Base-by-base conservation (phyloP, 176 grass and related monocot genomes). In the Oryza longistaminata region DNA sequence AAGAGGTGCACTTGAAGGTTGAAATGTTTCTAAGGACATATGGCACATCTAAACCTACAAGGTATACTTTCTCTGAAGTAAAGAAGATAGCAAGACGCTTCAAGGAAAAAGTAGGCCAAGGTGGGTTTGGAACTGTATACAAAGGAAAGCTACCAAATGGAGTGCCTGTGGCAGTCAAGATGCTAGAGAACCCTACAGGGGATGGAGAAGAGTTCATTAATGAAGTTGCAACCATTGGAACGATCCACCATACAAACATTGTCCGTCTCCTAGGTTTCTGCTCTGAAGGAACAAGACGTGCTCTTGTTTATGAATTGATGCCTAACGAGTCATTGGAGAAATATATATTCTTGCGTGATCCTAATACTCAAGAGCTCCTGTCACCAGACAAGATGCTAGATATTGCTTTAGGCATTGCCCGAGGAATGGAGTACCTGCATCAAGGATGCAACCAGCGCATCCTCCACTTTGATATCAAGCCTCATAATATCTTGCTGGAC, bases 381-480 rank as follows among this genome's bases (percentile, higher is more conserved):
- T 12, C 6, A 45, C 76, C 87, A 74, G 64, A 75, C 3, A 89
- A 83, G 65, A 74, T 85, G 87, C 40, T 69, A 25, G 60, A 90
- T 10, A 71, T 88, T 31, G 71, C 88, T 35, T 77, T 90, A 37
- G 80, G 90, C 8, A 87, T 89, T 22, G 79, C 87, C 26, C 61
- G 79, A 40, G 90, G 90, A 49, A 93, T 90, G 45, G 85, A 90
- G n/a, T 93, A 93, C 58, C 48, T 92, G 35, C 91, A 92, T 68
- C 81, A 89, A 64, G 90, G 90, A 44, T 92, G 90, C 33, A 77
- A 85, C 21, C 77, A 93, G 6, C 88, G 85, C 31, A 93, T 93
- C 64, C 77, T 93, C 25, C 91, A 93, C 46, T 88, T 93, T 29
- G 87, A 93, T 55, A 93, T 93, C 62, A 92, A 92, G 31, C 90